Evolutionary conservation across 192 early-diverging fungal species (phyloP), one percentile per base, ranked within the genome.

Genomic region (Coemansia sp.): DNA sequence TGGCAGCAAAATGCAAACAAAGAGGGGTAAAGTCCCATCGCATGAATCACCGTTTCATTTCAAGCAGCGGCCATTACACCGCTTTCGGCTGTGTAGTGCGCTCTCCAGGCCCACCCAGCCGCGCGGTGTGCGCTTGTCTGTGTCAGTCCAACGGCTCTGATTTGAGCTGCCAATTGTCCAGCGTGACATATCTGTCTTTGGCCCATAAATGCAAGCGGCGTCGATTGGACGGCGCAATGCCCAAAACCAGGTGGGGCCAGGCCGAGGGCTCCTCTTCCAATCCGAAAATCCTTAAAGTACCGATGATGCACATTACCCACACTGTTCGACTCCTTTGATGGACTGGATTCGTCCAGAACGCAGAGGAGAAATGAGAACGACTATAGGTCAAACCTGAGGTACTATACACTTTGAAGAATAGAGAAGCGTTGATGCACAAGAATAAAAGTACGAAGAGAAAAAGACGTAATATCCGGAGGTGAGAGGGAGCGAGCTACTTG

Each of bases 221-320:
- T 15, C 23, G 24, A 53, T 26, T 53, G 16, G 23, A 10, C 23
- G 5, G 51, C 51, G 51, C 51, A 46, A 14, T 6, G 15, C 0
- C 44, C 44, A 46, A 46, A 46, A 46, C 44, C 18, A 18, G 16
- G 18, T 18, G 16, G 44, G 16, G 44, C 15, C 14, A 2, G 44
- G 44, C 44, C n/a, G n/a, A n/a, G 44, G 44, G 15, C 0, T 5
- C 39, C 9, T 12, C 5, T 46, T 14, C 5, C 5, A 14, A 46
- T 18, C 12, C 5, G 18, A 18, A 14, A 18, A 14, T 23, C 24
- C 4, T 8, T 53, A 48, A 68, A 52, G 57, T 68, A 39, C 39
- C 66, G 35, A 46, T 60, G 66, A 68, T 68, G 66, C 49, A 16
- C 16, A 44, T 62, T 69, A 69, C 67, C 67, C 67, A 69, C 67